These are phyloP conservation scores for Colletotrichum caudatum DNA, from an alignment of 2,329 filamentous ascomycete species.

Conservation along the genomic window DNA sequence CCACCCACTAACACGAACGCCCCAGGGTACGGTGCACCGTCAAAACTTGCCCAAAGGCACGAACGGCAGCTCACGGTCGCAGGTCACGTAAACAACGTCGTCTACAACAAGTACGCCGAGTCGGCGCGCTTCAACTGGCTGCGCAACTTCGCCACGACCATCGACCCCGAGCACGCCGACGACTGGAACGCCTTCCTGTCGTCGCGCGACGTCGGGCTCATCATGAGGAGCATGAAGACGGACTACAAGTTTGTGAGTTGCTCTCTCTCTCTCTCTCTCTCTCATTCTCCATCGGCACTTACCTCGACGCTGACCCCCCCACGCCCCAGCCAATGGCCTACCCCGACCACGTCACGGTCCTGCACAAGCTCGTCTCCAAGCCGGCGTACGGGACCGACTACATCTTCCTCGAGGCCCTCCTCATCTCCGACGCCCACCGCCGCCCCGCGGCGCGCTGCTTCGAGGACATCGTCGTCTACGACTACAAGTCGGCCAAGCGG, in stretches of 20 bases:
- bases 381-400: constrained; percentile 59
- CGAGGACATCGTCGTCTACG: constrained; percentile 85
- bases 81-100: constrained; percentile 86
- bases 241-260: constrained; percentile 89
- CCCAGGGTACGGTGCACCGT: constrained; percentile 26
- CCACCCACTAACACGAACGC: constrained; percentile 22
- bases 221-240: constrained; percentile 82
- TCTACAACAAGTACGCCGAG: constrained; percentile 87
- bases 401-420: constrained; percentile 70
- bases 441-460: constrained; percentile 78
- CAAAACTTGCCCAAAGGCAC: neutral
- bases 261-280: constrained; percentile 41
- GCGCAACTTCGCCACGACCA: constrained; percentile 72
- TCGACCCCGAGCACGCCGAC: constrained; percentile 70
- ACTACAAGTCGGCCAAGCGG: constrained; percentile 59
- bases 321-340: constrained; percentile 78
- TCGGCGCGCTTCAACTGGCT: constrained; percentile 84
- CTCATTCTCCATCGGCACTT: neutral
- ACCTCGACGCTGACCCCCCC: constrained; percentile 8
- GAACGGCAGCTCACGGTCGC: constrained; percentile 14
- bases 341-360: constrained; percentile 85
- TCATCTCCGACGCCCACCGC: constrained; percentile 81
- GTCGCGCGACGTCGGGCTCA: constrained; percentile 76
- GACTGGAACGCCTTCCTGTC: constrained; percentile 79
- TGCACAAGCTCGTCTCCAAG: constrained; percentile 77